phyloP scores from a whole-genome alignment of 2,329 filamentous ascomycete genomes.

The Fusarium euwallaceae region DNA sequence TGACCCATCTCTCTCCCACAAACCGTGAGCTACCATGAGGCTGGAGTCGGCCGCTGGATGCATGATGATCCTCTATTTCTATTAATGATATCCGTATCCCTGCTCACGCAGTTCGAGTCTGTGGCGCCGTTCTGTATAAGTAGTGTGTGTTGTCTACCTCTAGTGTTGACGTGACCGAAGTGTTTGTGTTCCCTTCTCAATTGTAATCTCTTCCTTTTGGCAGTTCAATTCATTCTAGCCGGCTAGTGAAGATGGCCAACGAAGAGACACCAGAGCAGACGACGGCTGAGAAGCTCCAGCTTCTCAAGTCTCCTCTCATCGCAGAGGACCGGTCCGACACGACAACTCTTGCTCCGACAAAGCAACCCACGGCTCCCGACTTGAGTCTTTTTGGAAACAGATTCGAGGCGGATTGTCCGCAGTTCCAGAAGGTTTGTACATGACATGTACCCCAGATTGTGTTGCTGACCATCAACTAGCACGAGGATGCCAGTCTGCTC shows the following conservation, averaged over 20 bases:
- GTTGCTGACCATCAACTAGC: constrained; percentile 29
- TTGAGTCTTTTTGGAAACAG: constrained; percentile 44
- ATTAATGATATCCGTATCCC: background rate
- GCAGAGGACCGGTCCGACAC: constrained; percentile 18
- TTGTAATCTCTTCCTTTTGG: background rate
- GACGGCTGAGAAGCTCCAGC: constrained; percentile 46
- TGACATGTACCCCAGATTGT: background rate
- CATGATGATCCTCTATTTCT: background rate
- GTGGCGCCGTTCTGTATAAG: constrained; percentile 20
- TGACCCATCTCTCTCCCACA: background rate
- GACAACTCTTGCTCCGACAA: constrained; percentile 17
- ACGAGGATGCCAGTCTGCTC: constrained; percentile 53
- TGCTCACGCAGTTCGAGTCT: background rate
- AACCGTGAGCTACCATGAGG: background rate
- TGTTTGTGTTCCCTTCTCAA: background rate
- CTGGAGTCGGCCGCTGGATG: background rate
- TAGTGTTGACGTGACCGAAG: background rate
- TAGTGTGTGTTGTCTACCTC: background rate
- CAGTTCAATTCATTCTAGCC: constrained; percentile 1
- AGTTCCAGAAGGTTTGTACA: constrained; percentile 44
- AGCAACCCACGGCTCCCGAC: constrained; percentile 23
- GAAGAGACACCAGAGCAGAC: constrained; percentile 13
- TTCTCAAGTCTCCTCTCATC: constrained; percentile 51
- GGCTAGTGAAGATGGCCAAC: constrained; percentile 31
- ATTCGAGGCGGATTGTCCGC: constrained; percentile 39